Conservation (phyloP, 495 filamentous ascomycete genomes). For the Opeltia flavorubescens region DNA sequence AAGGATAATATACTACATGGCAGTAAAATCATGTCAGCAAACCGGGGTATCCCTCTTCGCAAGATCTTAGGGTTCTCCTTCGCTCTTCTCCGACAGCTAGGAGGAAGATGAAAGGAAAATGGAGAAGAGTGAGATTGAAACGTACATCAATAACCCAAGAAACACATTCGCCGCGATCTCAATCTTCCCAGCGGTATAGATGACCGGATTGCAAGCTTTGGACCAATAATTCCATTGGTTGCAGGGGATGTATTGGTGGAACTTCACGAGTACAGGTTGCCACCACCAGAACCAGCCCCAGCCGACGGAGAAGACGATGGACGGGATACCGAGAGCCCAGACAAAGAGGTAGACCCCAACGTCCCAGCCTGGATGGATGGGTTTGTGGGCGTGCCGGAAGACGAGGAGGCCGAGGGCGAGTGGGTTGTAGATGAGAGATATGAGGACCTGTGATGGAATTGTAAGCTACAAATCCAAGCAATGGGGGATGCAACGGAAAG, state of each 20-base stretch:
- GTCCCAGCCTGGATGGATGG: constrained; percentile 14
- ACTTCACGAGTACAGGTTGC: constrained; percentile 10
- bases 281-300: constrained; percentile 18
- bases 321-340: constrained; percentile 14
- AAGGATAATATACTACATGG: constrained; percentile 11
- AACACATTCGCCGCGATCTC: constrained; percentile 19
- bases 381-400: constrained; percentile 7
- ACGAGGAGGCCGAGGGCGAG: constrained; percentile 11
- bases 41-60: too few species aligned
- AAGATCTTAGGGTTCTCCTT: too few species aligned
- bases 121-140: not conserved
- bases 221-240: constrained; percentile 10
- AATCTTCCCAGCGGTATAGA: constrained; percentile 13
- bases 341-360: constrained; percentile 13
- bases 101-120: not conserved
- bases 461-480: not conserved
- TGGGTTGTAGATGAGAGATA: constrained; percentile 15
- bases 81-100: not conserved
- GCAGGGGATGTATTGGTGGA: constrained; percentile 8
- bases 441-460: constrained; percentile 6
- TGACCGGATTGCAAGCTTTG: constrained; percentile 11
- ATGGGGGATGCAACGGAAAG: not conserved
- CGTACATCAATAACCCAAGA: constrained; percentile 13
- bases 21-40: not conserved
- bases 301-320: constrained; percentile 14